Conservation (phyloP, 306 rosid species). For the Lathyrus tuberosus region DNA sequence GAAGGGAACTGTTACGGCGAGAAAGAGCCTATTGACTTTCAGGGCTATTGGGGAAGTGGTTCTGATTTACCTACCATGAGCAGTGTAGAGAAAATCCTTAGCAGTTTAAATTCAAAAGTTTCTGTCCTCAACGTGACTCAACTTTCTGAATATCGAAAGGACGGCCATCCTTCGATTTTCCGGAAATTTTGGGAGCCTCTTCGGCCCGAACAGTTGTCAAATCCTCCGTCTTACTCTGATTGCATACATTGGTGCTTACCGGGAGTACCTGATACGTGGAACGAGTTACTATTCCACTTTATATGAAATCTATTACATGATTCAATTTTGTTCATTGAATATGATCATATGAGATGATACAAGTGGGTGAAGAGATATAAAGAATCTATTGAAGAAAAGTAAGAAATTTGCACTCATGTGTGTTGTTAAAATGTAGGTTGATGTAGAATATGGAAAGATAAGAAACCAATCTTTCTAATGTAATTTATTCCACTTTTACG, state of each 20-base stretch:
- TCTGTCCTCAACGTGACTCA: conserved; percentile 86
- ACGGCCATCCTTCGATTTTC: conserved; percentile 89
- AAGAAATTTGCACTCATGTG: too few relatives aligned
- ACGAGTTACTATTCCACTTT: conserved; percentile 81
- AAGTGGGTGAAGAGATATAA: too few relatives aligned
- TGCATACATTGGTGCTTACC: conserved; percentile 99
- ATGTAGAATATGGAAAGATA: too few relatives aligned
- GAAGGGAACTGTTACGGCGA: conserved; percentile 86
- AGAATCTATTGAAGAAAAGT: too few relatives aligned
- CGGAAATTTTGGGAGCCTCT: conserved; percentile 94
- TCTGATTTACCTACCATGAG: conserved; percentile 86
- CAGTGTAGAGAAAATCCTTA: conserved; percentile 61
- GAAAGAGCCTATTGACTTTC: conserved; percentile 61
- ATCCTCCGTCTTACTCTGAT: conserved; percentile 87
- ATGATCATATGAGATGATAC: too few relatives aligned
- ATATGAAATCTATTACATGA: conserved; percentile 36
- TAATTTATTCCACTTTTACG: neutral
- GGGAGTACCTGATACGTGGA: conserved; percentile 95
- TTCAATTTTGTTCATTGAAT: conserved; percentile 21
- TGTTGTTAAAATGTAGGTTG: too few relatives aligned
- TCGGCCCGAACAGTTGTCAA: conserved; percentile 66
- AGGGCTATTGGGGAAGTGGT: conserved; percentile 97
- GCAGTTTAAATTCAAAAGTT: conserved; percentile 66
- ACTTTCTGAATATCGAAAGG: conserved; percentile 89
- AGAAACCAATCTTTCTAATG: conserved; percentile 17